A percentile compares a stretch with the other conserved stretches of the same genome.
phyloP scores from a whole-genome alignment of 2,329 filamentous ascomycete genomes.

The Alternaria angustiovoidea region DNA sequence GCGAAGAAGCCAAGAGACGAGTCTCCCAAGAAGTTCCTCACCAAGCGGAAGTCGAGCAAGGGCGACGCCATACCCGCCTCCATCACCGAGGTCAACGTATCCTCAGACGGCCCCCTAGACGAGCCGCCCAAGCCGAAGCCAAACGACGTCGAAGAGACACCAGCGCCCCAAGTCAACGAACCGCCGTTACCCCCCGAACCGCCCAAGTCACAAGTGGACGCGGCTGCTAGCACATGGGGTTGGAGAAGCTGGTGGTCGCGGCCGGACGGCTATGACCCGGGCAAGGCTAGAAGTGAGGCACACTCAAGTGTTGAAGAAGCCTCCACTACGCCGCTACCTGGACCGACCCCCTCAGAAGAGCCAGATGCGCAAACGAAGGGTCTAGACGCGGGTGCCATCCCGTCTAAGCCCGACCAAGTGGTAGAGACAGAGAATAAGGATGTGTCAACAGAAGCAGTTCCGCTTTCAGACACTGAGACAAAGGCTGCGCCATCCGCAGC shows the following conservation, averaged over 20 bases:
- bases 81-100: slow-evolving; percentile 57
- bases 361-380: slow-evolving; percentile 36
- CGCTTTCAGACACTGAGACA: slow-evolving; percentile 19
- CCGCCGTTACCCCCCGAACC: slow-evolving; percentile 57
- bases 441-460: slow-evolving; percentile 7
- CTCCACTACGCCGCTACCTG: slow-evolving; percentile 53
- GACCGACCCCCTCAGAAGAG: slow-evolving; percentile 47
- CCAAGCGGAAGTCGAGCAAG: slow-evolving; percentile 57
- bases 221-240: slow-evolving; percentile 35
- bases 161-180: slow-evolving; percentile 32
- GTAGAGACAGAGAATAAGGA: slow-evolving; percentile 35
- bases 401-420: slow-evolving; percentile 4
- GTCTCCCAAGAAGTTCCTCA: slow-evolving; percentile 49
- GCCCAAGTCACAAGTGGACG: slow-evolving; percentile 18
- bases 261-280: slow-evolving; percentile 58
- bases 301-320: slow-evolving; percentile 47
- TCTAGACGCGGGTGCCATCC: slow-evolving; percentile 21
- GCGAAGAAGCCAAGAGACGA: slow-evolving; percentile 36
- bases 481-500: slow-evolving; percentile 23
- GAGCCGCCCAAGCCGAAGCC: slow-evolving; percentile 32
- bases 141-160: slow-evolving; percentile 20
- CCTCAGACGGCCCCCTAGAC: slow-evolving; percentile 47
- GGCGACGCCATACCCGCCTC: slow-evolving; percentile 55
- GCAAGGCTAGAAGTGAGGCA: slow-evolving; percentile 39
- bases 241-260: slow-evolving; percentile 62